Evolutionary conservation across 176 grass and related monocot genomes (phyloP), one percentile per base, ranked within the genome.

Genomic region (Carex pumila): DNA sequence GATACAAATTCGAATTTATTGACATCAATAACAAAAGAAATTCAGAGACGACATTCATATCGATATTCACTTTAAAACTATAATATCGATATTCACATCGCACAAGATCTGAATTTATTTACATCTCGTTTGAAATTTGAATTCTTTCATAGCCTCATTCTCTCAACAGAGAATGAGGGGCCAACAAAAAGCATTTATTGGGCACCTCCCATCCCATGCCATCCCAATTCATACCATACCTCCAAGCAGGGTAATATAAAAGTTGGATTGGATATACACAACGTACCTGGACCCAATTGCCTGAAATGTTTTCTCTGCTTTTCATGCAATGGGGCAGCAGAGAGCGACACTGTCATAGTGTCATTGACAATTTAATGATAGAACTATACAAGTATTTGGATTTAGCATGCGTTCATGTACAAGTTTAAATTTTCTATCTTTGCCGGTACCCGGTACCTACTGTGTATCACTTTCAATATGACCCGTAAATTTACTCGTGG

Each of bases 81-180:
- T n/a, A n/a, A 47, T 47, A 47, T 9, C 7, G 7, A 47, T 47
- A 47, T 47, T 47, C 8, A n/a, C n/a, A n/a, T n/a, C n/a, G n/a
- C n/a, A n/a, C n/a, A n/a, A n/a, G n/a, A n/a, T n/a, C n/a, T n/a
- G n/a, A n/a, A n/a, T n/a, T 77, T 22, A 43, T 81, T 43, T 43
- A 12, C 32, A 21, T 18, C 37, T 80, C 31, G 15, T 64, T 81
- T 81, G 18, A 81, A 81, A 81, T 81, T 81, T 81, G 79, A 81
- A 81, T 62, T 34, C 31, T 72, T 45, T 37, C 15, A 14, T 39
- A 39, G 37, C 0, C 37, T 39, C 37, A 39, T 5, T 39, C 14
- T 64, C 15, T 15, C 10, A 64, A 34, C 2, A 3, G 12, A 55
- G 36, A 62, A 13, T 10, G 50, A 75, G 45, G 71, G 71, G 53